Evolutionary conservation across 2,329 filamentous ascomycete species (phyloP).

Genomic region (Plectosphaerella sp.): DNA sequence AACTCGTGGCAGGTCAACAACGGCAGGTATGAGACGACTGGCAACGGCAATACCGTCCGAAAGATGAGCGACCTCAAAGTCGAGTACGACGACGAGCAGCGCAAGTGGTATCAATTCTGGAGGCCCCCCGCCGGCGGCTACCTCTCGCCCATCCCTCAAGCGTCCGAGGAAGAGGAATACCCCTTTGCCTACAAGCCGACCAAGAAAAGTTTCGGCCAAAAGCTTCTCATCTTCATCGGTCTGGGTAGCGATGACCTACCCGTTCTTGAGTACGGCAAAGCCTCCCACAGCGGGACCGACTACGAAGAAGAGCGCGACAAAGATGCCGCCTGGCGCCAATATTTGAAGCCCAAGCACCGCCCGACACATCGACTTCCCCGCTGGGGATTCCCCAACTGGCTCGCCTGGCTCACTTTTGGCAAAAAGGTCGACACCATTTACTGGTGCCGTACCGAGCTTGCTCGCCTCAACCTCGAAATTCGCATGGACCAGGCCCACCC

Average conservation of each 20-base stretch:
- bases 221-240: slow-evolving; percentile 45
- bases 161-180: slow-evolving; percentile 38
- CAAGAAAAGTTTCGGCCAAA: slow-evolving; percentile 46
- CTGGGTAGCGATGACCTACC: slow-evolving; percentile 30
- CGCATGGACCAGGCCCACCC: slow-evolving; percentile 82
- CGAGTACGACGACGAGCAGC: slow-evolving; percentile 40
- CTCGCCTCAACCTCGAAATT: slow-evolving; percentile 85
- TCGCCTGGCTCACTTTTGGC: slow-evolving; percentile 67
- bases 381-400: slow-evolving; percentile 58
- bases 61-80: slow-evolving; percentile 43
- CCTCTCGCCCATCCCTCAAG: slow-evolving; percentile 57
- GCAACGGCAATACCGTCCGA: slow-evolving; percentile 47
- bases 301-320: slow-evolving; percentile 59
- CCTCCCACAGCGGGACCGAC: slow-evolving; percentile 55
- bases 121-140: slow-evolving; percentile 58
- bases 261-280: slow-evolving; percentile 53
- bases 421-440: slow-evolving; percentile 95
- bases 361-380: slow-evolving; percentile 75
- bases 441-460: slow-evolving; percentile 81
- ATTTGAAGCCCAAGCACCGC: slow-evolving; percentile 74
- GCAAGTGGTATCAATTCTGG: slow-evolving; percentile 61
- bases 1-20: slow-evolving; percentile 29
- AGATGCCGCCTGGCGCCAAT: slow-evolving; percentile 66
- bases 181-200: slow-evolving; percentile 29
- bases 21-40: slow-evolving; percentile 23